Evolutionary conservation across 768 basidiomycete genomes (phyloP), one percentile per base, ranked within the genome.

Genomic region (Mycena haematopus): DNA sequence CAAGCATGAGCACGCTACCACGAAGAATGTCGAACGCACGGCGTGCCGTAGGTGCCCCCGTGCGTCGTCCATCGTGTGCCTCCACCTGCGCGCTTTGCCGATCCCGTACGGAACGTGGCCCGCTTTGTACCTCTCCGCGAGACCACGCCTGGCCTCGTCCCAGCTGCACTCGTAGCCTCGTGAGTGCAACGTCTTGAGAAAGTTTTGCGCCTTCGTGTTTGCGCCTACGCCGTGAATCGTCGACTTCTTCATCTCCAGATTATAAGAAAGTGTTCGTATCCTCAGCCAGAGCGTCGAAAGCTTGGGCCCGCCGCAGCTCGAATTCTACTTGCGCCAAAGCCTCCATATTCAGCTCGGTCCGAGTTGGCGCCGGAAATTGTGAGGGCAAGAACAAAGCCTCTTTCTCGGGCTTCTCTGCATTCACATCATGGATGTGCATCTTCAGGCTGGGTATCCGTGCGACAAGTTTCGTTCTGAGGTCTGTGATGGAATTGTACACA

Each of bases 161-260:
- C n/a, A n/a, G n/a, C n/a, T n/a, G n/a, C n/a, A n/a, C n/a, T n/a
- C n/a, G n/a, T n/a, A n/a, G n/a, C n/a, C n/a, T n/a, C n/a, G n/a
- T n/a, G n/a, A n/a, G n/a, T n/a, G n/a, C 29, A 58, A 33, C 0
- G 56, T 47, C 11, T 49, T 58, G 21, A 58, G 46, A n/a, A 36
- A 58, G 7, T 46, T 24, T 10, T 33, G 44, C 11, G n/a, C 55
- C 3, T 19, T 11, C n/a, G 55, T 56, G 14, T 33, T 46, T 1
- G n/a, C 9, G 15, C 29, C 31, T 15, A 35, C 2, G 14, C 58
- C 58, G 22, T 59, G 58, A 2, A 59, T 45, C 0, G 13, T 13
- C 1, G 50, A 3, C 11, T 44, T 17, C 21, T 52, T 59, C n/a
- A 45, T 2, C 11, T 3, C 1, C 11, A 40, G 1, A 21, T 50